A percentile compares a stretch with the other conserved stretches of the same genome.
phyloP scores from a whole-genome alignment of 2,329 filamentous ascomycete species.

The Periconia digitata region DNA sequence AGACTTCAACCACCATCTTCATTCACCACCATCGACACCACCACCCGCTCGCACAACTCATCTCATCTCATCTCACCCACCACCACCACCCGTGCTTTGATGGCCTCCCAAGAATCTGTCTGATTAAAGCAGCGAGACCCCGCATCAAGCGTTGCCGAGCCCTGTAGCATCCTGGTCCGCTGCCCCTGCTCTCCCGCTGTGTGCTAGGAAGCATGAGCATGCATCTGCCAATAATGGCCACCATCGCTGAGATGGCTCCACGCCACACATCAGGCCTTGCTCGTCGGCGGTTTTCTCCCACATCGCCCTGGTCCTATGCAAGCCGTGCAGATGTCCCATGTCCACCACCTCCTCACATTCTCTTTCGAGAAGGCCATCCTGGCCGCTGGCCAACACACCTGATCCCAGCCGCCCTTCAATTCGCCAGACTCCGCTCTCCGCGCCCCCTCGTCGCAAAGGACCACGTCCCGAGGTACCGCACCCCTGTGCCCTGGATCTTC shows the following conservation, averaged over 20 bases:
- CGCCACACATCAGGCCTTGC: conserved; percentile 43
- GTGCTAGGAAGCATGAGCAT: conserved; percentile 26
- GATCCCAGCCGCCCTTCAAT: conserved; percentile 38
- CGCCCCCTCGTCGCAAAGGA: conserved; percentile 32
- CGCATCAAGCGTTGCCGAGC: conserved; percentile 49
- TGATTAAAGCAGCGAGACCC: conserved; percentile 32
- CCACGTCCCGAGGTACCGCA: conserved; percentile 46
- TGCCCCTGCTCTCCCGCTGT: conserved; percentile 37
- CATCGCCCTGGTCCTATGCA: conserved; percentile 38
- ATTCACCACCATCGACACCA: background rate
- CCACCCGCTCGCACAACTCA: background rate
- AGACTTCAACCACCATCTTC: conserved; percentile 21
- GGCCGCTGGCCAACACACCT: conserved; percentile 37
- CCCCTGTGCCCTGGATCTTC: conserved; percentile 38
- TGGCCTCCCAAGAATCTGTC: conserved; percentile 7
- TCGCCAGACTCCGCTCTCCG: conserved; percentile 41
- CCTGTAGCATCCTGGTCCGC: conserved; percentile 34
- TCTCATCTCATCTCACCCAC: background rate
- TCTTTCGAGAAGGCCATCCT: conserved; percentile 38
- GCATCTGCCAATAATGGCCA: conserved; percentile 41
- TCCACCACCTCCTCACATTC: conserved; percentile 38
- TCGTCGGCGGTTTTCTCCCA: conserved; percentile 45
- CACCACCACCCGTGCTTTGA: conserved; percentile 7
- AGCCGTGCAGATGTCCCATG: conserved; percentile 35
- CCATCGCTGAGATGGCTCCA: conserved; percentile 37